These are phyloP conservation scores for Gossypium thurberi DNA, from an alignment of 345 rosid species.

Conservation along the genomic window DNA sequence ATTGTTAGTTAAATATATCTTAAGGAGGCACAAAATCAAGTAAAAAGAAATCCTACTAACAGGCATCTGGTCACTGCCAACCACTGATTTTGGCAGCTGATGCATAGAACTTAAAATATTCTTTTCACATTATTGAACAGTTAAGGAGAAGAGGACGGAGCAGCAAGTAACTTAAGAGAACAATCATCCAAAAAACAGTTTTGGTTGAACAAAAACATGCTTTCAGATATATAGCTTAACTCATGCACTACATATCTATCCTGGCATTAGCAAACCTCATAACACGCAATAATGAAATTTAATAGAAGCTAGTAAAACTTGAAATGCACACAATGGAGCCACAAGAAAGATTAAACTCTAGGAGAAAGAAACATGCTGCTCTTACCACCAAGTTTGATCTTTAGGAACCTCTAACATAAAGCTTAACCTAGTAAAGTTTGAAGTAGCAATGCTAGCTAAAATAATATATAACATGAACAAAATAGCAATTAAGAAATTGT, in stretches of 20 bases:
- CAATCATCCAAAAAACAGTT: neutral
- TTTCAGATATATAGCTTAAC: neutral
- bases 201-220: neutral
- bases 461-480: neutral
- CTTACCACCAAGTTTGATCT: neutral
- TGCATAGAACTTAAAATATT: neutral
- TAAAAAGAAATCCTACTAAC: neutral
- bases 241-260: neutral
- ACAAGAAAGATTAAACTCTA: neutral
- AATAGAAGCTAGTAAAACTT: neutral
- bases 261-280: neutral
- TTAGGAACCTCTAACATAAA: neutral
- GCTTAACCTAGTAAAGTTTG: neutral
- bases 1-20: neutral
- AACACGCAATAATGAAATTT: neutral
- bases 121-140: neutral
- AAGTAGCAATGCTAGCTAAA: neutral
- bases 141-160: neutral
- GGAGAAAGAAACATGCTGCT: neutral
- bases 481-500: neutral
- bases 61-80: neutral
- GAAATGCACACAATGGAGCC: neutral
- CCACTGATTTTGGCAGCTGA: neutral
- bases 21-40: neutral
- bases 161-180: neutral